Percentiles rank a stretch among this genome's conserved stretches.
phyloP scores from a whole-genome alignment of 2,329 filamentous ascomycete species.

The Gnomoniopsis smithogilvyi region DNA sequence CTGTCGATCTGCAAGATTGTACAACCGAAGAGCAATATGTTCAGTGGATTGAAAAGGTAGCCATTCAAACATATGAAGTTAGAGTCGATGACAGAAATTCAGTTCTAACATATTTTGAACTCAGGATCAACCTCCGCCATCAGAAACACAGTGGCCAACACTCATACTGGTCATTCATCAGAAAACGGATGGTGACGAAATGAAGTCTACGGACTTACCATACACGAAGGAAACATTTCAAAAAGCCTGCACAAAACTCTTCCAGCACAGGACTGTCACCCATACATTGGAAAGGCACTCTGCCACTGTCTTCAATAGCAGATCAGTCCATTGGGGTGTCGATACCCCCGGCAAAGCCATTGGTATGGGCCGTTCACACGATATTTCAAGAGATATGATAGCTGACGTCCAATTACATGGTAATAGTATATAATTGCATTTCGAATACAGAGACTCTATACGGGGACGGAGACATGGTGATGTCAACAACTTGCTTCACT shows the following conservation, averaged over 20 bases:
- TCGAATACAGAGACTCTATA: slow-evolving; percentile 20
- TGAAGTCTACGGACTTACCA: slow-evolving; percentile 14
- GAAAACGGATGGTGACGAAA: neutral
- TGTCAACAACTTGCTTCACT: slow-evolving; percentile 22
- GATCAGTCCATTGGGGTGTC: slow-evolving; percentile 12
- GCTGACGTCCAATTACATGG: too few species aligned
- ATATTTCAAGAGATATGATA: too few species aligned
- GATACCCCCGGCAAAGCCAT: slow-evolving; percentile 10
- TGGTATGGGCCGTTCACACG: slow-evolving; percentile 1
- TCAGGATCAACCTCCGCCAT: too few species aligned
- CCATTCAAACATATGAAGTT: too few species aligned
- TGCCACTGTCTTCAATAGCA: slow-evolving; percentile 16
- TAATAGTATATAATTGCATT: slow-evolving; percentile 24
- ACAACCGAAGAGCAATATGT: too few species aligned
- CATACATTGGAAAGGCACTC: slow-evolving; percentile 12
- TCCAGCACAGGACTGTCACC: slow-evolving; percentile 20
- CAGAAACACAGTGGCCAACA: neutral
- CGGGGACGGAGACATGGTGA: slow-evolving; percentile 13
- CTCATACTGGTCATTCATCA: neutral
- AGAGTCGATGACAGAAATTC: too few species aligned
- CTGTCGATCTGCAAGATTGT: too few species aligned
- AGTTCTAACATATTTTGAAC: too few species aligned
- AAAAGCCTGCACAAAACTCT: slow-evolving; percentile 12
- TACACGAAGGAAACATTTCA: slow-evolving; percentile 17
- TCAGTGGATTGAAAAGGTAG: too few species aligned